phyloP scores from a whole-genome alignment of 2,329 filamentous ascomycete genomes.

The Fusarium nanum region DNA sequence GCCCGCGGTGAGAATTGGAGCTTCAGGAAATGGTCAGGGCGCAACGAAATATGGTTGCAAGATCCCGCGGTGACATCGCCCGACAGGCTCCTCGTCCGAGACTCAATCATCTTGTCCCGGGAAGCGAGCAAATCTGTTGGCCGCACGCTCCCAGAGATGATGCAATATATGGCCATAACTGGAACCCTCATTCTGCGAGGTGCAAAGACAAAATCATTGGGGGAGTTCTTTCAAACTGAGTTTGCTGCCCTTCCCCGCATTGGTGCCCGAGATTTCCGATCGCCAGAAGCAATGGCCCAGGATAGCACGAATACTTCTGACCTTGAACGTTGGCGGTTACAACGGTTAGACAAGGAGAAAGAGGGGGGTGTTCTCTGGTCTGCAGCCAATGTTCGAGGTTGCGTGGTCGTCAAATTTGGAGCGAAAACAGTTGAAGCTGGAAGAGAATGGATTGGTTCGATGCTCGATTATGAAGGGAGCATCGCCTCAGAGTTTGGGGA shows the following conservation, averaged over 20 bases:
- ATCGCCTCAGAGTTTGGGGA: slow-evolving; percentile 80
- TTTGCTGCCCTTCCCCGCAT: slow-evolving; percentile 84
- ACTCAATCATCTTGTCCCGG: slow-evolving; percentile 80
- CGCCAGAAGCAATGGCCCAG: slow-evolving; percentile 60
- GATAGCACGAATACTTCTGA: slow-evolving; percentile 54
- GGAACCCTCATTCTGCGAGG: slow-evolving; percentile 89
- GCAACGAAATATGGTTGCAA: slow-evolving; percentile 84
- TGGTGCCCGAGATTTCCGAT: slow-evolving; percentile 81
- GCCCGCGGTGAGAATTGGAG: slow-evolving; percentile 92
- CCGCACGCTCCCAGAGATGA: slow-evolving; percentile 66
- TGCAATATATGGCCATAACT: slow-evolving; percentile 80
- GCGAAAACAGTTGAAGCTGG: slow-evolving; percentile 84
- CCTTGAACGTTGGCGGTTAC: slow-evolving; percentile 64
- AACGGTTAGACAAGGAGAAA: slow-evolving; percentile 69
- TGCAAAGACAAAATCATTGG: slow-evolving; percentile 72
- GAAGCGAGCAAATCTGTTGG: slow-evolving; percentile 56
- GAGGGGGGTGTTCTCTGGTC: slow-evolving; percentile 79
- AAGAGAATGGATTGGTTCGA: slow-evolving; percentile 79
- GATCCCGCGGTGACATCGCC: slow-evolving; percentile 50
- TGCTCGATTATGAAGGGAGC: slow-evolving; percentile 80
- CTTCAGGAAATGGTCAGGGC: slow-evolving; percentile 80
- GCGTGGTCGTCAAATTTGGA: slow-evolving; percentile 91
- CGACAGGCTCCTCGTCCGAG: slow-evolving; percentile 79
- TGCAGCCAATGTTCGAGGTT: slow-evolving; percentile 81
- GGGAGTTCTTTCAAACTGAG: slow-evolving; percentile 80